A percentile compares a stretch with the other conserved stretches of the same genome.
phyloP scores from a whole-genome alignment of 352 stramenopile genomes.

The Globisporangium spiculum region DNA sequence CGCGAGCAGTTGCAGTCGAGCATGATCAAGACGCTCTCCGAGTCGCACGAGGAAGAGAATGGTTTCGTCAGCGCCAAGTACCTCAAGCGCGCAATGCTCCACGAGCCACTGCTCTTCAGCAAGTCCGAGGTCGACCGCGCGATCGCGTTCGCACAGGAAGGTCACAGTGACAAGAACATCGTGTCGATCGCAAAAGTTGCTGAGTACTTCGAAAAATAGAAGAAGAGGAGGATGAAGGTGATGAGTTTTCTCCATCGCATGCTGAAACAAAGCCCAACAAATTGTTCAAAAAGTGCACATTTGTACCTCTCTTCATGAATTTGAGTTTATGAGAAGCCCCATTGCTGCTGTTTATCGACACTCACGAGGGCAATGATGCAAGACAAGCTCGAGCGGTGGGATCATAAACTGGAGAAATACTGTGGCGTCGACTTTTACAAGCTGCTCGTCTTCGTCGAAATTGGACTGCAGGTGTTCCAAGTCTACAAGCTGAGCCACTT shows the following conservation, averaged over 20 bases:
- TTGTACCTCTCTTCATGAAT: background rate
- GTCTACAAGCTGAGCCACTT: background rate
- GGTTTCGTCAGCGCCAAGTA: conserved; percentile 51
- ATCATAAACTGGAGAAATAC: background rate
- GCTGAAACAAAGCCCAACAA: background rate
- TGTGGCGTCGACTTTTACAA: background rate
- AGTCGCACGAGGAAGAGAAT: conserved; percentile 63
- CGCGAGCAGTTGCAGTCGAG: conserved; percentile 70
- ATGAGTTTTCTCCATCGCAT: background rate
- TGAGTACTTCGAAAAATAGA: conserved; percentile 17
- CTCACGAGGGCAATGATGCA: background rate
- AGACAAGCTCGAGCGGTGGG: background rate
- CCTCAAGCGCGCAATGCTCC: conserved; percentile 61
- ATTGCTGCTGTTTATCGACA: background rate
- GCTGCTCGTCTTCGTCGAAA: conserved; percentile 15
- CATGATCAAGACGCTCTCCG: conserved; percentile 60
- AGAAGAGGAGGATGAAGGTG: background rate
- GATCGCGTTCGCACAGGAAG: conserved; percentile 46
- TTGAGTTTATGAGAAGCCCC: background rate
- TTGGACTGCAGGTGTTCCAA: background rate
- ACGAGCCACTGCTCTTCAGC: conserved; percentile 81
- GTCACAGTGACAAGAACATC: conserved; percentile 29
- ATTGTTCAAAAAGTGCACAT: background rate
- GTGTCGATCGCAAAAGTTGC: conserved; percentile 16
- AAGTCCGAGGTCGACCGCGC: conserved; percentile 61